Evolutionary conservation across 1,139 yeast species (phyloP).

Genomic region (Protomyces arabidopsidicola): DNA sequence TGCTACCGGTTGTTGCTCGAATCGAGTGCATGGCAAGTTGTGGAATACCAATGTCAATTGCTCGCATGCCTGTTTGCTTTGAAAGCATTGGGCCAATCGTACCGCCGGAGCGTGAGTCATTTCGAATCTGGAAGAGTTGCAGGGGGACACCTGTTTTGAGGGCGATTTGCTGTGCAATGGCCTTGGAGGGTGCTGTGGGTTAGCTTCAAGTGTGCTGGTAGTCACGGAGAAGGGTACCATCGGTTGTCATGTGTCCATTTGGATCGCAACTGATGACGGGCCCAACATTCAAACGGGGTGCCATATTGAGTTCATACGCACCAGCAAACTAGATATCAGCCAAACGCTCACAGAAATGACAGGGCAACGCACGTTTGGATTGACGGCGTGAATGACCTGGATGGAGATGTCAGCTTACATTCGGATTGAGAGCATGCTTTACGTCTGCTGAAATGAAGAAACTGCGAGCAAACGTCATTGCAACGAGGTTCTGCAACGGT

Average conservation of each 20-base stretch:
- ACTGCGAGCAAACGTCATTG: conserved; percentile 52
- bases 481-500: conserved; percentile 38
- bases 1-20: conserved; percentile 88
- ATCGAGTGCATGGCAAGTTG: conserved; percentile 93
- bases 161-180: conserved; percentile 63
- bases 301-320: conserved; percentile 66
- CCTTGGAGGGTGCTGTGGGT: conserved; percentile 50
- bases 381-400: conserved; percentile 26
- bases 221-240: conserved; percentile 37
- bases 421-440: conserved; percentile 94
- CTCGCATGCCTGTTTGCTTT: conserved; percentile 79
- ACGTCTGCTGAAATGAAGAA: conserved; percentile 88
- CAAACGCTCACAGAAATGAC: not conserved
- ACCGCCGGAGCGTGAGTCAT: conserved; percentile 90
- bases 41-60: conserved; percentile 87
- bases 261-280: conserved; percentile 66
- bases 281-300: conserved; percentile 75
- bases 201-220: not conserved
- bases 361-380: conserved; percentile 12
- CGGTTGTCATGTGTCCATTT: conserved; percentile 78
- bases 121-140: conserved; percentile 61
- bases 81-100: conserved; percentile 86
- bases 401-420: conserved; percentile 41
- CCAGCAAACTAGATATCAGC: conserved; percentile 42
- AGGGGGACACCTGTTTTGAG: conserved; percentile 51